A percentile compares a stretch with the other conserved stretches of the same genome.
Evolutionary conservation across 2,329 filamentous ascomycete genomes (phyloP).

Genomic region (Colletotrichum gigasporum): DNA sequence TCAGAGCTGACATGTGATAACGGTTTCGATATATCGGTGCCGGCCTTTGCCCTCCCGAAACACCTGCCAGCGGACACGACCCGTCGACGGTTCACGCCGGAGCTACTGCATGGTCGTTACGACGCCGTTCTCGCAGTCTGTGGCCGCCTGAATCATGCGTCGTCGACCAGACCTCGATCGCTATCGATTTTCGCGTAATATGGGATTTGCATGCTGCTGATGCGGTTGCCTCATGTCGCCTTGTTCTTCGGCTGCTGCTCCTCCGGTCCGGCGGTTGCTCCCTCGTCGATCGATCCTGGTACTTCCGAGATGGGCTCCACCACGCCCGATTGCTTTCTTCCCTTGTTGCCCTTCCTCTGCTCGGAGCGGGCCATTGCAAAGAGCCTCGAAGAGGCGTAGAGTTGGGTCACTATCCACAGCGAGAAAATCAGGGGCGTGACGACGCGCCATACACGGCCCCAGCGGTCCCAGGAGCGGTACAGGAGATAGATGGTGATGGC

Average conservation of each 20-base stretch:
- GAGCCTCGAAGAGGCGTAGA: constrained; percentile 28
- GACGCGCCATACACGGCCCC: constrained; percentile 24
- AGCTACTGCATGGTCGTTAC: no score
- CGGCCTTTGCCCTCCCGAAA: no score
- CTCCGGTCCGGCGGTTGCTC: background rate
- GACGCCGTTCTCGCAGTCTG: no score
- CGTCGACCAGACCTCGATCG: no score
- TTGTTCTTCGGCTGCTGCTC: constrained; percentile 6
- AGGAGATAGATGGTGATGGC: constrained; percentile 29
- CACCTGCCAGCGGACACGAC: no score
- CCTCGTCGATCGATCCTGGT: background rate
- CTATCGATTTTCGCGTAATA: no score
- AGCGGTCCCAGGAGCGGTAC: constrained; percentile 28
- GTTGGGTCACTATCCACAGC: constrained; percentile 29
- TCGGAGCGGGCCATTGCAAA: constrained; percentile 23
- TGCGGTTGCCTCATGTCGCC: background rate
- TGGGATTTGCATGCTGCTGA: no score
- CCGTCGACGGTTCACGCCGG: no score
- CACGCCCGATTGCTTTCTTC: background rate
- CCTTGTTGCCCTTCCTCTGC: background rate
- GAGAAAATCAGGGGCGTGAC: constrained; percentile 28
- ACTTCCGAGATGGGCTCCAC: constrained; percentile 11
- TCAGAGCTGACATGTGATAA: no score
- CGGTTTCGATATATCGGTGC: no score
- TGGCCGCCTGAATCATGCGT: no score